Evolutionary conservation across 2,329 filamentous ascomycete species (phyloP), one percentile per base, ranked within the genome.

Genomic region (Claviceps fusiformis): DNA sequence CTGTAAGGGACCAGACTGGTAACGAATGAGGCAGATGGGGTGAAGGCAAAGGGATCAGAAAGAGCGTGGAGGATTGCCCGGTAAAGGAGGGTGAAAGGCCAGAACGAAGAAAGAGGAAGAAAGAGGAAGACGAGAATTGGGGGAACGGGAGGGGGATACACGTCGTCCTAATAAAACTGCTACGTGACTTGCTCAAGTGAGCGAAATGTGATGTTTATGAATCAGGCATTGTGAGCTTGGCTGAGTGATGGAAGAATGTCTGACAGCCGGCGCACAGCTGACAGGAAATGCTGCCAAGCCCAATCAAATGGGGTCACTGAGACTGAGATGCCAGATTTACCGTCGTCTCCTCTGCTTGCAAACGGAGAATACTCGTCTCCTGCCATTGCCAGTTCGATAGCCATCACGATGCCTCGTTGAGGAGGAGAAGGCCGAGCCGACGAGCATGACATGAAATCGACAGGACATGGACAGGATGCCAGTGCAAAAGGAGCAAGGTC

Each of bases 231-330:
- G 37, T n/a, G 44, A 33, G 10, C 24, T 44, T 44, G 15, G 24
- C n/a, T 24, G n/a, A 50, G 33, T 33, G n/a, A 15, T 39, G 24
- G 48, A 51, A 15, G 31, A n/a, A 52, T 58, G 51, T 44, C 44
- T 24, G 50, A 50, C 56, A 56, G 54, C 50, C 56, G 54, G 53
- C 49, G 50, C 47, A 58, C 47, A 54, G 29, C 46, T 52, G 48
- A 35, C 24, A 37, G 35, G 37, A 48, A 31, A 49, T 31, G 39
- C 46, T 24, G 13, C 35, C 33, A 33, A 39, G 41, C 27, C 39
- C 39, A 44, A 52, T 33, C 39, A 33, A 13, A 24, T 24, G 2
- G 24, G 24, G 24, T 1, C 27, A 44, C 24, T 15, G 10, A 10
- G 27, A n/a, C 2, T 33, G n/a, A 24, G 31, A 35, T 11, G n/a